Base-by-base conservation (phyloP, 2,329 filamentous ascomycete genomes). In the Penicillium sp. region DNA sequence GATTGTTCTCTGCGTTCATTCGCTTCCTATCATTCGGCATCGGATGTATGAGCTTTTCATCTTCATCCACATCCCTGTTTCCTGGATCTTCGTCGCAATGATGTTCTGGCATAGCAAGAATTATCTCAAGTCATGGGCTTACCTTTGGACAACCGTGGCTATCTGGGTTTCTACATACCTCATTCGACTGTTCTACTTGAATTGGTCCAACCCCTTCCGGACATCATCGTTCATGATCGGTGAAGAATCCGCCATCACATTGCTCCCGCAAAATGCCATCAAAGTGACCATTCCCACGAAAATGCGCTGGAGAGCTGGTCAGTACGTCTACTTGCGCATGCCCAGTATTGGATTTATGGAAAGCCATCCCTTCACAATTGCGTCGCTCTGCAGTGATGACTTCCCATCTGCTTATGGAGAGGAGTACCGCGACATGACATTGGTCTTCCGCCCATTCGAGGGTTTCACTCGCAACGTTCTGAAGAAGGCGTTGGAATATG, bases 101-200 rank as follows among this genome's bases (percentile, higher is more conserved):
- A 82, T 98, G 27, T 96, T 98, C 77, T 98, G 93, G 93, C 93
- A 98, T 74, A 95, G 90, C 67, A 90, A 93, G 75, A 96, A 97
- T 75, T 96, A 90, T 65, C 83, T 97, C 37, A 88, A 87, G 53
- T 96, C 93, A 0, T 97, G 93, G 93, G 81, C 85, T 68, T 98
- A 97, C 69, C 84, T 98, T 2, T 96, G 86, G 68, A 86, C 90
- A 1, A 95, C 91, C 0, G 75, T 93, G 24, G 90, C 78, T 44
- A 91, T 97, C 60, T 95, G 92, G 87, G 77, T 83, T 1, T 65
- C 88, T 6, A 95, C 91, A 52, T 92, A 95, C 70, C 67, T 87
- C 26, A 75, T 88, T 65, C 86, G 93, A 16, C 70, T 96, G 2
- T 90, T 91, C 75, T 96, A 93, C 63, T 83, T 96, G 59, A 97